A percentile compares a stretch with the other conserved stretches of the same genome.
Evolutionary conservation across 2,329 filamentous ascomycete genomes (phyloP).

Genomic region (Fusarium duplospermum): DNA sequence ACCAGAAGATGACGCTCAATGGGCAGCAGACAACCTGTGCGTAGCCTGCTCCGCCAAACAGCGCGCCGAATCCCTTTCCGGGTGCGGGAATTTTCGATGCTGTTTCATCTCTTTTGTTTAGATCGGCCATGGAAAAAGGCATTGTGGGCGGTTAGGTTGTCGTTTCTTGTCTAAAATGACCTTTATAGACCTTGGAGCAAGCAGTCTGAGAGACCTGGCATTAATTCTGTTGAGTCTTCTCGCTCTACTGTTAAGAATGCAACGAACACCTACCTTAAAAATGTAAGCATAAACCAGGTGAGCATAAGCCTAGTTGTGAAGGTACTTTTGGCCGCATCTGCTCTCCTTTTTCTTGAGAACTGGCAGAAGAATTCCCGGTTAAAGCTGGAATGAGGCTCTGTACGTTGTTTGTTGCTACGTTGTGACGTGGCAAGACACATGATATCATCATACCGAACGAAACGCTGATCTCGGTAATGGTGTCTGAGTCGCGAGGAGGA

Average conservation of each 20-base stretch:
- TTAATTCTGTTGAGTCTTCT: background rate
- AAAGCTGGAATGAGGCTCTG: background rate
- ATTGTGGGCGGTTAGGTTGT: background rate
- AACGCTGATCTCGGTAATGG: background rate
- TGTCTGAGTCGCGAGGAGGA: background rate
- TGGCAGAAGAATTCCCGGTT: background rate
- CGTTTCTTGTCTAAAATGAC: background rate
- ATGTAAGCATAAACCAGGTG: too few species aligned
- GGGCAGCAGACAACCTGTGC: background rate
- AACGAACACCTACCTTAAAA: background rate
- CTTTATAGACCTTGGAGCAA: background rate
- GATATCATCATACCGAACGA: background rate
- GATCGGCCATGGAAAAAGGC: conserved; percentile 9
- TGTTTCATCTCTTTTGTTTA: conserved; percentile 2
- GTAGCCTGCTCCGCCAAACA: background rate
- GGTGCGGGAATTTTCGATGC: conserved; percentile 2
- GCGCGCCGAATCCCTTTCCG: background rate
- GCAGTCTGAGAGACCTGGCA: background rate
- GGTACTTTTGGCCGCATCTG: background rate
- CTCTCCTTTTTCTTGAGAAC: background rate
- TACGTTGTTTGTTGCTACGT: background rate
- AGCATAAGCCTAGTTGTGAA: background rate
- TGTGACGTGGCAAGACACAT: conserved; percentile 2
- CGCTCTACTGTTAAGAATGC: background rate
- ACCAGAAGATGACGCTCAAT: background rate